Evolutionary conservation across 75 land plant genomes (phyloP).

Genomic region (Cunninghamia lanceolata): DNA sequence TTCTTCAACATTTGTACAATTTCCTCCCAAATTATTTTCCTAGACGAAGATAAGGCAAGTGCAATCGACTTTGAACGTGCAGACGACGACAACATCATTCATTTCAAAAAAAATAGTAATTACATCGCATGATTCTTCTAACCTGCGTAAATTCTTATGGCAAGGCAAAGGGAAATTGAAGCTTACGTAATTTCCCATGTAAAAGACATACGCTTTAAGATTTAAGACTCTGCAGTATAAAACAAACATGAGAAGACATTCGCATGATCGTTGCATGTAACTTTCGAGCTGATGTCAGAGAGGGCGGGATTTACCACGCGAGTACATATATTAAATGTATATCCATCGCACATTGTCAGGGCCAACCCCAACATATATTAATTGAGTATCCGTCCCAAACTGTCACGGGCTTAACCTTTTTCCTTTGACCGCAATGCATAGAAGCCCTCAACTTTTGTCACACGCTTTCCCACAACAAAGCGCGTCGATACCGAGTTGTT

Average conservation of each 20-base stretch:
- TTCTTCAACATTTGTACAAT: too few species aligned
- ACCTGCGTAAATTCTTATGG: background rate
- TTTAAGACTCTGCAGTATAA: background rate
- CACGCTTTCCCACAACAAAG: background rate
- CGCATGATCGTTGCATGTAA: background rate
- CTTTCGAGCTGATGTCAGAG: constrained; percentile 1
- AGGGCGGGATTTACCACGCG: background rate
- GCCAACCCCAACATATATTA: background rate
- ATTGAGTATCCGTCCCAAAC: background rate
- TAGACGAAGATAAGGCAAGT: too few species aligned
- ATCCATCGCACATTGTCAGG: background rate
- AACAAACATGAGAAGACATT: background rate
- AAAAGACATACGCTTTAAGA: too few species aligned
- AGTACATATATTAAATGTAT: background rate
- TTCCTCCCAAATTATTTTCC: too few species aligned
- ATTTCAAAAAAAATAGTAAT: too few species aligned
- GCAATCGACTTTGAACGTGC: too few species aligned
- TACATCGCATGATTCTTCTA: background rate
- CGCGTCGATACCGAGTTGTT: background rate
- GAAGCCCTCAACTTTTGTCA: background rate
- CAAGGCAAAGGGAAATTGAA: too few species aligned
- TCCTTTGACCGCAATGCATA: background rate
- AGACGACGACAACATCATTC: background rate
- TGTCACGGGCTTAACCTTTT: constrained; percentile 7
- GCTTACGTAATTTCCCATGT: too few species aligned